phyloP scores from a whole-genome alignment of 257 asterid species.

The Nicotiana benthamiana region DNA sequence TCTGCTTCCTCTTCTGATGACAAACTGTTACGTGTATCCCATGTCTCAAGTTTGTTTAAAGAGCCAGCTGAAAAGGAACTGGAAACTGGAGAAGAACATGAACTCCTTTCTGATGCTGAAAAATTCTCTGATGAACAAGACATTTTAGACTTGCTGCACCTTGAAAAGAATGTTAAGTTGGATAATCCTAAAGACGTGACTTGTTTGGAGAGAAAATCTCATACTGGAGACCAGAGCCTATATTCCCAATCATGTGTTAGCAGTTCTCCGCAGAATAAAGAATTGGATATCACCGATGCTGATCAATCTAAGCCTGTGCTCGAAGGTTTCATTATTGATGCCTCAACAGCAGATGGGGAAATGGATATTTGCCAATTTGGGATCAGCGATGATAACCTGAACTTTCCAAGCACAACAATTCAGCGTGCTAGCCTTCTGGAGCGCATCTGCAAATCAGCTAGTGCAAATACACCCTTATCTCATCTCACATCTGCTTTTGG shows the following conservation, averaged over 20 bases:
- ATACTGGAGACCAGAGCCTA: constrained; percentile 16
- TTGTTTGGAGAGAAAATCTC: constrained; percentile 23
- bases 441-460: constrained; percentile 70
- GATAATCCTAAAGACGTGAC: constrained; percentile 18
- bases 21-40: constrained; percentile 22
- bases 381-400: constrained; percentile 39
- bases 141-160: constrained; percentile 16
- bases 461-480: constrained; percentile 40
- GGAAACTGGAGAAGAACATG: constrained; percentile 2
- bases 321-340: constrained; percentile 55
- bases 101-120: constrained; percentile 16
- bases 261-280: constrained; percentile 32
- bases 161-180: constrained; percentile 20
- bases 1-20: constrained; percentile 16
- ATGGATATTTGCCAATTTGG: constrained; percentile 34
- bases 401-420: constrained; percentile 41
- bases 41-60: constrained; percentile 23
- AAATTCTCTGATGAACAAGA: constrained; percentile 24
- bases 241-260: constrained; percentile 23
- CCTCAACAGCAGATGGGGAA: constrained; percentile 33
- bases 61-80: constrained; percentile 20
- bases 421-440: constrained; percentile 84
- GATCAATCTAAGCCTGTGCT: constrained; percentile 55
- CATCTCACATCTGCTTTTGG: constrained; percentile 44
- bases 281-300: constrained; percentile 24